These are phyloP conservation scores for Leccinum laetum DNA, from an alignment of 1,284 basidiomycete species.

Conservation along the genomic window DNA sequence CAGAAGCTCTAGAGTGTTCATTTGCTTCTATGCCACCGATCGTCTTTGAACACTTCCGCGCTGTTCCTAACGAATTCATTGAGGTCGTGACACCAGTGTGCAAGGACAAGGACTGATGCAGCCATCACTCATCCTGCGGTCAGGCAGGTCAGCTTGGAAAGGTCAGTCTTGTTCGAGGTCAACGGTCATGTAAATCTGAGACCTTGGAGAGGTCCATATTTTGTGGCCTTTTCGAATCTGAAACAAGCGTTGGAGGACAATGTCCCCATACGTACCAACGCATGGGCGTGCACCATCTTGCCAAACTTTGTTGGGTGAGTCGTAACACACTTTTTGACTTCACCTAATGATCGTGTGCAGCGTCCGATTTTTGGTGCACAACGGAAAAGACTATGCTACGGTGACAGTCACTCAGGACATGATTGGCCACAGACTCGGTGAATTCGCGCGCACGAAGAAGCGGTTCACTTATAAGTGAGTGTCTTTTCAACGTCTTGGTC, in stretches of 20 bases:
- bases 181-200: not conserved
- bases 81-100: no score
- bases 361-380: constrained; percentile 90
- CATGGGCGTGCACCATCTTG: constrained; percentile 89
- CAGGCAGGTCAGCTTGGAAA: constrained; percentile 43
- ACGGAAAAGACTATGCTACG: constrained; percentile 90
- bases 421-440: constrained; percentile 98
- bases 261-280: constrained; percentile 87
- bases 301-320: constrained; percentile 90
- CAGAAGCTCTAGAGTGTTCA: no score
- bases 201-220: constrained; percentile 79
- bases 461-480: constrained; percentile 76
- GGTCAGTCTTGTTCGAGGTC: constrained; percentile 23
- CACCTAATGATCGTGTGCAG: constrained; percentile 36
- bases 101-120: constrained; percentile 14
- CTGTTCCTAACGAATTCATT: no score
- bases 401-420: constrained; percentile 93
- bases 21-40: no score
- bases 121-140: constrained; percentile 33
- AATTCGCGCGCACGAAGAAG: constrained; percentile 90
- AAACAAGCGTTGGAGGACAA: constrained; percentile 83
- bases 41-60: no score
- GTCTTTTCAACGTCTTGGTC: constrained; percentile 1
- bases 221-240: constrained; percentile 92
- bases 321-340: not conserved